A percentile compares a stretch with the other conserved stretches of the same genome.
These are phyloP conservation scores for Lophium mytilinum DNA, from an alignment of 495 filamentous ascomycete species.

Conservation along the genomic window DNA sequence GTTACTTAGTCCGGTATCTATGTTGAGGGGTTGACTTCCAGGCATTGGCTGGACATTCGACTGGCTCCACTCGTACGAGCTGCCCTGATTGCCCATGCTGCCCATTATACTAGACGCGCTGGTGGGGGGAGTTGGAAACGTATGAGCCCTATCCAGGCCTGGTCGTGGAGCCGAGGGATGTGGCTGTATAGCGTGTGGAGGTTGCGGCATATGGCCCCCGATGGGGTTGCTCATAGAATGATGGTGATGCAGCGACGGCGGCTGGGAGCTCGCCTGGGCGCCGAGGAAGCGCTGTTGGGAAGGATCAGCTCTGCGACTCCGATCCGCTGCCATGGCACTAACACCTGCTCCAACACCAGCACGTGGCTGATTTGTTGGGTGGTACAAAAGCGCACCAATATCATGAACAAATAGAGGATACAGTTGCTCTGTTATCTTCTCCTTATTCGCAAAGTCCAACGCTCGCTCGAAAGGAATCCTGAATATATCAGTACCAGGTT, in stretches of 20 bases:
- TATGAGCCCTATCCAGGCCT: slow-evolving; percentile 69
- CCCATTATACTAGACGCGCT: slow-evolving; percentile 86
- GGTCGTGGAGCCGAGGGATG: slow-evolving; percentile 63
- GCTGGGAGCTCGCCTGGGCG: slow-evolving; percentile 41
- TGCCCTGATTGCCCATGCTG: slow-evolving; percentile 59
- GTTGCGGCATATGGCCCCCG: slow-evolving; percentile 54
- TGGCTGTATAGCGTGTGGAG: slow-evolving; percentile 63
- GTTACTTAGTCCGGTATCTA: slow-evolving; percentile 68
- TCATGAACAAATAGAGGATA: slow-evolving; percentile 98
- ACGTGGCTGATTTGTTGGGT: slow-evolving; percentile 77
- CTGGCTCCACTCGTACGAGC: slow-evolving; percentile 65
- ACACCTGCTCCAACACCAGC: slow-evolving; percentile 41
- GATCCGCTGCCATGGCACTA: slow-evolving; percentile 79
- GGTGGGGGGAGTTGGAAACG: slow-evolving; percentile 89
- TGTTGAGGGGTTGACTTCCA: slow-evolving; percentile 64
- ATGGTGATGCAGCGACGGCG: slow-evolving; percentile 61
- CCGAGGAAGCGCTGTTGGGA: slow-evolving; percentile 38
- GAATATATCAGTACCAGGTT: slow-evolving; percentile 11
- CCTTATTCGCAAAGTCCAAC: slow-evolving; percentile 96
- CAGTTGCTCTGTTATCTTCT: slow-evolving; percentile 92
- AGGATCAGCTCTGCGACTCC: slow-evolving; percentile 51
- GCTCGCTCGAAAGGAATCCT: slow-evolving; percentile 98
- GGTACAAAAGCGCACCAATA: slow-evolving; percentile 88
- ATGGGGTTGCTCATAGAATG: slow-evolving; percentile 68
- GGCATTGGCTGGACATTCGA: slow-evolving; percentile 60